Evolutionary conservation across 2,329 filamentous ascomycete genomes (phyloP).

Genomic region (Cladobotryum protrusum): DNA sequence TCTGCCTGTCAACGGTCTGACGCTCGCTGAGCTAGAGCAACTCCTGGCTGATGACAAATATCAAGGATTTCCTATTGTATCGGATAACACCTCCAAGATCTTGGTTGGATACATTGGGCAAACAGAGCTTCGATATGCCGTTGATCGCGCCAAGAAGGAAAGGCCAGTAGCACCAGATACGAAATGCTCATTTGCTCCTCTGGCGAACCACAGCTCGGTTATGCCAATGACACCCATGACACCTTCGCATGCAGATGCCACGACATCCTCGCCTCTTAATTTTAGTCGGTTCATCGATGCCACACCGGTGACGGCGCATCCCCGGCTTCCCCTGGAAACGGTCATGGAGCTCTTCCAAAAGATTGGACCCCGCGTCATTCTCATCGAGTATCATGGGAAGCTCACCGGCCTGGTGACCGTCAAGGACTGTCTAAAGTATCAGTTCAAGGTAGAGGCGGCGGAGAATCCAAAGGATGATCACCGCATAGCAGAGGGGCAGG

Average conservation of each 20-base stretch:
- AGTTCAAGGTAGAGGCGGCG: constrained; percentile 89
- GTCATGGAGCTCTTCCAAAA: constrained; percentile 99
- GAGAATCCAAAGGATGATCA: constrained; percentile 63
- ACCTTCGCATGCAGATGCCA: constrained; percentile 52
- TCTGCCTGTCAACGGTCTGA: constrained; percentile 68
- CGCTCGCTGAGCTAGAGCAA: constrained; percentile 68
- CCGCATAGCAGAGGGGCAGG: constrained; percentile 51
- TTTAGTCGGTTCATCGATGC: constrained; percentile 83
- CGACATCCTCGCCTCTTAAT: constrained; percentile 58
- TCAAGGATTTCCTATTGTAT: constrained; percentile 89
- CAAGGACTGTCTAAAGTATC: constrained; percentile 95
- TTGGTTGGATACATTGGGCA: constrained; percentile 88
- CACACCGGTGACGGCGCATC: constrained; percentile 86
- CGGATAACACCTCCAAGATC: constrained; percentile 61
- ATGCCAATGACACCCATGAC: constrained; percentile 39
- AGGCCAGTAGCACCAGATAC: constrained; percentile 60
- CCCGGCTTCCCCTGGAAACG: constrained; percentile 84
- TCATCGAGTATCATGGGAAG: constrained; percentile 83
- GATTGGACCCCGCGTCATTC: constrained; percentile 87
- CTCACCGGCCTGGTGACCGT: constrained; percentile 85
- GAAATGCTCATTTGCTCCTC: constrained; percentile 65
- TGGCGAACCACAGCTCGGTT: constrained; percentile 24
- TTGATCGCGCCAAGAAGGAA: constrained; percentile 70
- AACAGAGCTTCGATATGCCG: constrained; percentile 84
- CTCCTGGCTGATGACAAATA: constrained; percentile 73